Conservation (phyloP, 805 yeast species). For the Yarrowia osloensis region DNA sequence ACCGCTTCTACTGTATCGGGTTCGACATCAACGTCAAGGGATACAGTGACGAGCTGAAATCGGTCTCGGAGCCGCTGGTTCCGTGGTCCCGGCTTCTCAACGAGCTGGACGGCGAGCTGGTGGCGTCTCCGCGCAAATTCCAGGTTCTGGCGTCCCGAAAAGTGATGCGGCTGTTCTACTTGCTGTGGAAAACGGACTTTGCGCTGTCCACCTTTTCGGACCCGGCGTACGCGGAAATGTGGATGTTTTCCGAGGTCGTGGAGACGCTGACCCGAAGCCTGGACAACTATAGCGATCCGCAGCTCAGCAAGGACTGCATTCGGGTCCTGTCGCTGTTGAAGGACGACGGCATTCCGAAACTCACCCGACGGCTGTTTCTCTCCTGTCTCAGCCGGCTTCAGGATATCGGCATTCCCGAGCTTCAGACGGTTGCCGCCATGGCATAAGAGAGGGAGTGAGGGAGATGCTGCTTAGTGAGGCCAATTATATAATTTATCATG, state of each 20-base stretch:
- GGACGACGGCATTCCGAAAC: constrained; percentile 3
- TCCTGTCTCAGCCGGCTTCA: constrained; percentile 6
- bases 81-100: constrained; percentile 9
- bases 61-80: neutral
- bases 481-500: neutral
- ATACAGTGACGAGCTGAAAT: neutral
- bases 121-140: neutral
- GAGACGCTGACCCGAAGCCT: constrained; percentile 7
- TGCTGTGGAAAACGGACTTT: constrained; percentile 6
- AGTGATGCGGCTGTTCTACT: constrained; percentile 4
- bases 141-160: constrained; percentile 3
- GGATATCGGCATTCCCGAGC: constrained; percentile 6
- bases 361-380: constrained; percentile 2
- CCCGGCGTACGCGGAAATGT: neutral
- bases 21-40: constrained; percentile 24
- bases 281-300: neutral
- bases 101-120: constrained; percentile 2
- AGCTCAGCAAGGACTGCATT: constrained; percentile 13
- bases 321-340: constrained; percentile 11
- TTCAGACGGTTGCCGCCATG: neutral
- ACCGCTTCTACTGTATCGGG: constrained; percentile 16
- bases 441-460: neutral
- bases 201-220: neutral
- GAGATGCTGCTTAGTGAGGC: too few relatives aligned
- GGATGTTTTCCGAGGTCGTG: constrained; percentile 12